Base-by-base conservation (phyloP, 106 monocot genomes). In the Platanthera zijinensis region DNA sequence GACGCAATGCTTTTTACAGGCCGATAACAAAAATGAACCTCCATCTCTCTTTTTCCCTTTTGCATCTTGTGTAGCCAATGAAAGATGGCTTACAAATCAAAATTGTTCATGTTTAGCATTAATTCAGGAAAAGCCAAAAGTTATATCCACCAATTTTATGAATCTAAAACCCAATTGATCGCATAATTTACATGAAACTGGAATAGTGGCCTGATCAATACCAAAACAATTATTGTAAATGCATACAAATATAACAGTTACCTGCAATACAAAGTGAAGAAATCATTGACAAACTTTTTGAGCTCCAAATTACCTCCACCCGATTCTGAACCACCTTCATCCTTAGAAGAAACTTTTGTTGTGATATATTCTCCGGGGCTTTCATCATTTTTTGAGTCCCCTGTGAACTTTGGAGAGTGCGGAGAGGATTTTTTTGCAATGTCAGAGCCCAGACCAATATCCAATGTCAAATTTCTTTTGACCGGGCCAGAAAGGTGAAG, bases 191-290 rank as follows among this genome's bases (percentile, higher is more conserved):
- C 21, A 48, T 9, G 17, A 53, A 53, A 53, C 11, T 13, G 52
- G 52, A 4, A 53, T 53, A 39, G 39, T 39, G 39, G 39, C 1
- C 39, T 2, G 1, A 39, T 39, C 39, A 39, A 39, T 39, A 39
- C 53, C 53, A 53, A 25, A 25, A 25, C 25, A 25, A 25, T 25
- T 25, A 25, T 25, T 25, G 25, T 61, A n/a, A 45, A 70, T 45
- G 39, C 45, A 45, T 5, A 69, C 15, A 70, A 32, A 70, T 48
- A 14, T 32, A 21, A 68, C 17, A 66, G 21, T 84, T 85, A 91
- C 95, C 95, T 89, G 92, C 95, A 96, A 75, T 96, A 96, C 51
- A 96, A 59, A 47, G 96, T 90, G 54, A 93, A 80, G 64, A 96
- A 96, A 86, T 93, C 93, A 8, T 83, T 78, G 0, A 93, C 89